Percentiles rank a stretch among this genome's conserved stretches.
Evolutionary conservation across 768 basidiomycete genomes (phyloP).

Genomic region (Pleurotus giganteus): DNA sequence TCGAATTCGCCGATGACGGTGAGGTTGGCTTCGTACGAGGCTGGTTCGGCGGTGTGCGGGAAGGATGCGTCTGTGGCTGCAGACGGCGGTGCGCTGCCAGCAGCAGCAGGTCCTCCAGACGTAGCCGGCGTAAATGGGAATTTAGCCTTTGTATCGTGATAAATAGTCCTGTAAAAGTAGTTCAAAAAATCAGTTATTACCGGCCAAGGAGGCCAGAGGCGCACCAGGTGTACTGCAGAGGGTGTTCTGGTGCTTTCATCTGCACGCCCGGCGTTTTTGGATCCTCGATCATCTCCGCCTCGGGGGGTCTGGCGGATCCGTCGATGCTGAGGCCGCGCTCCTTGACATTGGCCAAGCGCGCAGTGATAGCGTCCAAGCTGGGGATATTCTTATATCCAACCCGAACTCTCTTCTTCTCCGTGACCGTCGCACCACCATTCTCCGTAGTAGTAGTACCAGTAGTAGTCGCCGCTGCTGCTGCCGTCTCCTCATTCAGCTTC

Average conservation of each 20-base stretch:
- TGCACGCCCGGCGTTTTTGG: slow-evolving; percentile 77
- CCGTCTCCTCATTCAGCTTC: slow-evolving; percentile 57
- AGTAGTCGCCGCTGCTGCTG: slow-evolving; percentile 20
- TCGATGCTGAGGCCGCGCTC: slow-evolving; percentile 62
- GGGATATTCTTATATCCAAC: slow-evolving; percentile 86
- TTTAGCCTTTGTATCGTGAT: slow-evolving; percentile 83
- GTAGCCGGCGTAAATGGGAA: slow-evolving; percentile 50
- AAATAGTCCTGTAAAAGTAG: slow-evolving; percentile 72
- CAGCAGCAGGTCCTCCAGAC: slow-evolving; percentile 19
- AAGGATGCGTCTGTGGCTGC: slow-evolving; percentile 24
- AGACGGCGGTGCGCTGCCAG: slow-evolving; percentile 15
- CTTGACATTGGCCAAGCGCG: slow-evolving; percentile 58
- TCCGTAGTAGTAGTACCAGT: slow-evolving; percentile 16
- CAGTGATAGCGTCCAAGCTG: slow-evolving; percentile 81
- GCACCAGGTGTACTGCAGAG: slow-evolving; percentile 81
- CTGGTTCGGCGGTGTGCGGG: slow-evolving; percentile 36
- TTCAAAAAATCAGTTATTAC: slow-evolving; percentile 10
- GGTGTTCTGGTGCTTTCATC: slow-evolving; percentile 77
- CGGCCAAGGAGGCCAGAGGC: slow-evolving; percentile 19
- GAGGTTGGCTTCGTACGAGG: slow-evolving; percentile 85
- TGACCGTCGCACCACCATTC: slow-evolving; percentile 16
- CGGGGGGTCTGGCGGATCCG: slow-evolving; percentile 68
- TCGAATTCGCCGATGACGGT: slow-evolving; percentile 87
- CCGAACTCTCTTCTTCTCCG: slow-evolving; percentile 33
- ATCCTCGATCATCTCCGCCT: slow-evolving; percentile 77